phyloP scores from a whole-genome alignment of 495 filamentous ascomycete species.

The Aspergillus wentii region DNA sequence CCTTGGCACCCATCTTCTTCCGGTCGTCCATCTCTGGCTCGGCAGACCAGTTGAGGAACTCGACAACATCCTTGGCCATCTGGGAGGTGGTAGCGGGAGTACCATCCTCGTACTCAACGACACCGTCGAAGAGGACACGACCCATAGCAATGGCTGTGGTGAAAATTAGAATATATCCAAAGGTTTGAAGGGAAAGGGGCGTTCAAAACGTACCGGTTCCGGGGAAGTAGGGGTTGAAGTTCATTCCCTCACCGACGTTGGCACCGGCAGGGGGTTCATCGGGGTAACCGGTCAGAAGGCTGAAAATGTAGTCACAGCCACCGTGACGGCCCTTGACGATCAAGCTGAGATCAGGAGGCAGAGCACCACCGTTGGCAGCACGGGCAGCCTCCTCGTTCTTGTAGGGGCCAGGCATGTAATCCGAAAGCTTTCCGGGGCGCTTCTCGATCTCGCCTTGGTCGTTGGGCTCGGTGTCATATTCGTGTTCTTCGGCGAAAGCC shows the following conservation, averaged over 20 bases:
- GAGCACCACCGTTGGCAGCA: constrained; percentile 95
- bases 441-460: constrained; percentile 97
- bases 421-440: constrained; percentile 95
- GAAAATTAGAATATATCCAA: constrained; percentile 9
- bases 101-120: constrained; percentile 98
- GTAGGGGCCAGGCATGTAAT: constrained; percentile 94
- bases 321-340: constrained; percentile 97
- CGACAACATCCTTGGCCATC: constrained; percentile 98
- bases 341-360: constrained; percentile 95
- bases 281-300: constrained; percentile 94
- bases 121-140: constrained; percentile 93
- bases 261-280: constrained; percentile 92
- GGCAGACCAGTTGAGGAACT: constrained; percentile 98
- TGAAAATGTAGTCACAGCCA: constrained; percentile 98
- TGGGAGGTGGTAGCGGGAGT: constrained; percentile 92
- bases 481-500: constrained; percentile 92
- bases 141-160: constrained; percentile 86
- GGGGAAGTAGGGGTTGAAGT: constrained; percentile 99
- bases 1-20: constrained; percentile 99
- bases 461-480: constrained; percentile 98
- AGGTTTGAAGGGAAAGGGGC: neutral
- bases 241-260: constrained; percentile 74
- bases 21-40: constrained; percentile 98
- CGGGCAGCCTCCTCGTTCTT: constrained; percentile 98
- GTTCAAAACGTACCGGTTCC: constrained; percentile 63